phyloP scores from a whole-genome alignment of 2,329 filamentous ascomycete genomes.

The Fusarium foetens region DNA sequence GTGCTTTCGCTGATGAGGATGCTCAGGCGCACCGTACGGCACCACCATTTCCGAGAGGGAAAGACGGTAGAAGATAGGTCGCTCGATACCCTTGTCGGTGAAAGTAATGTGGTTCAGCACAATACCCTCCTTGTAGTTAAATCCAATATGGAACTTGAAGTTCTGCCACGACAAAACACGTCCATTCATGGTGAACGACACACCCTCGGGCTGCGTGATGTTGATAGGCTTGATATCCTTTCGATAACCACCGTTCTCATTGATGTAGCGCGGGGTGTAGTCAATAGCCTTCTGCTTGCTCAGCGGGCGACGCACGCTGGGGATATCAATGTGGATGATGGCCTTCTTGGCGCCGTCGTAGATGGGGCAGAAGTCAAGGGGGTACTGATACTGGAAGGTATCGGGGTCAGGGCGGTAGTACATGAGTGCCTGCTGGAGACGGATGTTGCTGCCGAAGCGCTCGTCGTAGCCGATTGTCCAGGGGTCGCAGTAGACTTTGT shows the following conservation, averaged over 20 bases:
- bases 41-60: slow-evolving; percentile 95
- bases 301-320: slow-evolving; percentile 78
- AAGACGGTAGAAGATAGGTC: slow-evolving; percentile 87
- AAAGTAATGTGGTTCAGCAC: slow-evolving; percentile 91
- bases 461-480: slow-evolving; percentile 98
- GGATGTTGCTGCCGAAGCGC: slow-evolving; percentile 80
- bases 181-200: slow-evolving; percentile 81
- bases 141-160: slow-evolving; percentile 92
- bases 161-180: slow-evolving; percentile 88
- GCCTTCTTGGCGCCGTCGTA: slow-evolving; percentile 82
- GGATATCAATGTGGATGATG: slow-evolving; percentile 86
- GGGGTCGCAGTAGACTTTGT: slow-evolving; percentile 95
- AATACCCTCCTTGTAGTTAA: slow-evolving; percentile 94
- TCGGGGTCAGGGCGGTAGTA: slow-evolving; percentile 90
- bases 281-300: slow-evolving; percentile 79
- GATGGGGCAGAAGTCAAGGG: slow-evolving; percentile 93
- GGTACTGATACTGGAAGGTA: slow-evolving; percentile 90
- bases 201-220: slow-evolving; percentile 88
- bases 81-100: slow-evolving; percentile 81
- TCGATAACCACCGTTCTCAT: slow-evolving; percentile 79
- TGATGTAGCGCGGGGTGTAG: slow-evolving; percentile 79
- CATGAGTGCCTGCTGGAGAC: slow-evolving; percentile 93
- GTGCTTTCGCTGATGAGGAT: slow-evolving; percentile 83
- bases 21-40: slow-evolving; percentile 84
- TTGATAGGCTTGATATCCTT: slow-evolving; percentile 86